Percentiles rank a stretch among this genome's conserved stretches.
phyloP scores from a whole-genome alignment of 2,329 filamentous ascomycete genomes.

The Trichoderma hamatum region DNA sequence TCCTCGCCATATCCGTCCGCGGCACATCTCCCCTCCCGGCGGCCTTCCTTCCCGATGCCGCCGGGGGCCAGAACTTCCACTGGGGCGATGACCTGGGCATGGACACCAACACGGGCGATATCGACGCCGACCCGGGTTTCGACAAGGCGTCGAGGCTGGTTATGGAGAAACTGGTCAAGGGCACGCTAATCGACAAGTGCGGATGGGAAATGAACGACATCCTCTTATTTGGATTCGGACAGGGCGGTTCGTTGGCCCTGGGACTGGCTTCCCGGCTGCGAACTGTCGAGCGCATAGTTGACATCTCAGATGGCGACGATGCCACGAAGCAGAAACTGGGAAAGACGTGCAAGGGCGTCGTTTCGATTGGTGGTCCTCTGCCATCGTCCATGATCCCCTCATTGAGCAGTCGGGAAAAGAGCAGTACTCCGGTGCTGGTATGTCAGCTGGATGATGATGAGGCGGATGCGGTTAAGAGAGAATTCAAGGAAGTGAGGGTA shows the following conservation, averaged over 20 bases:
- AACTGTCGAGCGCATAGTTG: constrained; percentile 40
- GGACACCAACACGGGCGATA: constrained; percentile 51
- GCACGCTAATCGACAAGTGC: constrained; percentile 56
- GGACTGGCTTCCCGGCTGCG: constrained; percentile 54
- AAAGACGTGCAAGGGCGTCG: constrained; percentile 55
- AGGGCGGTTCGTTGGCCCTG: constrained; percentile 66
- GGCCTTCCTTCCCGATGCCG: constrained; percentile 53
- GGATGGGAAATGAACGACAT: constrained; percentile 64
- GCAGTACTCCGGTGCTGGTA: constrained; percentile 65
- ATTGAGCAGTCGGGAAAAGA: constrained; percentile 54
- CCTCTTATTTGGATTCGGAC: constrained; percentile 67
- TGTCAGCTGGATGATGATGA: constrained; percentile 64
- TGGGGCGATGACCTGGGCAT: constrained; percentile 70
- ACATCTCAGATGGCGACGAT: constrained; percentile 34
- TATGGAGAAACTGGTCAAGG: constrained; percentile 53
- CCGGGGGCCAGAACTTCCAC: constrained; percentile 51
- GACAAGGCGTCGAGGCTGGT: constrained; percentile 51
- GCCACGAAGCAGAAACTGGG: constrained; percentile 24
- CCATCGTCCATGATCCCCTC: constrained; percentile 55
- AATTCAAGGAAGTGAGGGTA: constrained; percentile 68
- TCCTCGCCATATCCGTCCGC: constrained; percentile 73
- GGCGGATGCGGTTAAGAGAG: constrained; percentile 63
- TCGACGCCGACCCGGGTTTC: constrained; percentile 67
- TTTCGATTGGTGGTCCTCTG: constrained; percentile 65
- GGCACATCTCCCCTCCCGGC: constrained; percentile 71